phyloP scores from a whole-genome alignment of 805 yeast genomes.

The Metschnikowia colocasiae region DNA sequence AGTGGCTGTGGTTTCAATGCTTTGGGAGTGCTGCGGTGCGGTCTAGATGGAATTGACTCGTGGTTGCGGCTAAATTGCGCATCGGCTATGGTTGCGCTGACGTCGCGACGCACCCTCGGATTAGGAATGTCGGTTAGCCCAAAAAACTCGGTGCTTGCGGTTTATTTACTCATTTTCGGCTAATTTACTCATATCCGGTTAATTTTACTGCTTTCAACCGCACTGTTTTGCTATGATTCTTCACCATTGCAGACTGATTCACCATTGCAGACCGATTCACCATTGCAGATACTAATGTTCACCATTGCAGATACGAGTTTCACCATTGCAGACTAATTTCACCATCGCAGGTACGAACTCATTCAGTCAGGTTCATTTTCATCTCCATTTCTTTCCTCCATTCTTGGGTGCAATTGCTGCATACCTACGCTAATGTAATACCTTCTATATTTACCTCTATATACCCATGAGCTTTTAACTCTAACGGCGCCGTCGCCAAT shows the following conservation, averaged over 20 bases:
- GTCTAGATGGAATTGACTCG: not conserved
- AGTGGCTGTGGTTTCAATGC: no score
- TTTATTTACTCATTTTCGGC: not conserved
- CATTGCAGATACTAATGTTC: no score
- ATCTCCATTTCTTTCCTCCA: not conserved
- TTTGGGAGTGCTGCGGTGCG: no score
- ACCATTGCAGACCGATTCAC: no score
- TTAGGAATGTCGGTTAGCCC: not conserved
- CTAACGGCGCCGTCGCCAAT: not conserved
- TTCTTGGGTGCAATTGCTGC: not conserved
- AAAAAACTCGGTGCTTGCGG: not conserved
- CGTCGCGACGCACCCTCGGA: slow-evolving; percentile 5
- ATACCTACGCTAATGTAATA: not conserved
- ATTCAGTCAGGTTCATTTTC: no score
- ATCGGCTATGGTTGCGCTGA: not conserved
- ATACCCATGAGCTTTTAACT: not conserved
- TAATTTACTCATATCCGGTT: not conserved
- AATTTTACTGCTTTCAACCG: not conserved
- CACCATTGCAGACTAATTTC: no score
- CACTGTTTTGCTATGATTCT: no score
- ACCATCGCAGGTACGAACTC: no score
- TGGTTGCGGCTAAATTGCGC: not conserved
- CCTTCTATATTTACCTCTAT: slow-evolving; percentile 3
- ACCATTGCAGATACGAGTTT: no score
- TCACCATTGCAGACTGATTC: no score